Conservation (phyloP, 495 filamentous ascomycete species). For the Clohesyomyces aquaticus region DNA sequence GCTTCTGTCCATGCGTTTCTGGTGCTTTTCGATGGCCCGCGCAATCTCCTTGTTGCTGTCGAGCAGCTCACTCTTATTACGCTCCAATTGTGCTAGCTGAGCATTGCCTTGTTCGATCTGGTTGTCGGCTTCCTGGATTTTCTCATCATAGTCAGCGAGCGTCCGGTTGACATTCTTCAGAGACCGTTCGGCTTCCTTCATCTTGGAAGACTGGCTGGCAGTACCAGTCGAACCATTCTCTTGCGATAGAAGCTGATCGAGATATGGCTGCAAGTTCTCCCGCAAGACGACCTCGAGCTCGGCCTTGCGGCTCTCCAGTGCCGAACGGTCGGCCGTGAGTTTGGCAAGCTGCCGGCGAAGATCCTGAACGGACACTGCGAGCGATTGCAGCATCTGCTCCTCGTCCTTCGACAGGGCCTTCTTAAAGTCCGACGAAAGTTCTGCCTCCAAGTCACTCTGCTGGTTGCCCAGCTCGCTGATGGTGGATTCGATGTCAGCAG, state of each 20-base stretch:
- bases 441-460: constrained; percentile 71
- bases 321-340: constrained; percentile 70
- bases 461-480: constrained; percentile 76
- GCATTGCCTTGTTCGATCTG: constrained; percentile 69
- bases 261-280: constrained; percentile 79
- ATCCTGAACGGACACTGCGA: constrained; percentile 69
- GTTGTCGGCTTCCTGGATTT: constrained; percentile 52
- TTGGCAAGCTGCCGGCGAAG: constrained; percentile 75
- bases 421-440: constrained; percentile 85
- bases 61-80: constrained; percentile 67
- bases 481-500: constrained; percentile 74
- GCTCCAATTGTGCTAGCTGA: constrained; percentile 63
- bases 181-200: constrained; percentile 80
- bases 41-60: constrained; percentile 74
- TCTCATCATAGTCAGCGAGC: constrained; percentile 53
- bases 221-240: constrained; percentile 66
- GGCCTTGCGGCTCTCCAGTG: constrained; percentile 78
- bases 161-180: constrained; percentile 73
- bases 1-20: constrained; percentile 89
- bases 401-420: constrained; percentile 83
- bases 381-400: constrained; percentile 74
- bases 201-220: constrained; percentile 56
- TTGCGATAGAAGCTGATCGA: constrained; percentile 83
- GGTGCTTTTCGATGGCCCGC: constrained; percentile 79
- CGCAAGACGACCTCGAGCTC: constrained; percentile 81